phyloP scores from a whole-genome alignment of 106 monocot species.

The Chionographis japonica region DNA sequence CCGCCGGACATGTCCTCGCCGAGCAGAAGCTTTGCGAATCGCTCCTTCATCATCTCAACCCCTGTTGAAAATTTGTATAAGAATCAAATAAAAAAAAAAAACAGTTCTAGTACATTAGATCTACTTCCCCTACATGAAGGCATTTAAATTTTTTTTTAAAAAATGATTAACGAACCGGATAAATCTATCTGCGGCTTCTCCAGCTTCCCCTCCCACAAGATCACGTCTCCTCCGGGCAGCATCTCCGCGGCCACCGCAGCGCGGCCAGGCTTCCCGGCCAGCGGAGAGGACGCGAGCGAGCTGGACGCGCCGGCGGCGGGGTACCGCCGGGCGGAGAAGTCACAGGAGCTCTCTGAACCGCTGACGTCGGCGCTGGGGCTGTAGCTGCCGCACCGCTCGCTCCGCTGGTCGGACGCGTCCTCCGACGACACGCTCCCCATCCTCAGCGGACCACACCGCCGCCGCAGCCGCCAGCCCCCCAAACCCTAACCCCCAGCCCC shows the following conservation, averaged over 20 bases:
- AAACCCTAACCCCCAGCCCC: constrained; percentile 7
- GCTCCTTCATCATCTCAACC: constrained; percentile 97
- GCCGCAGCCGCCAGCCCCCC: neutral
- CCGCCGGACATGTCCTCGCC: constrained; percentile 99
- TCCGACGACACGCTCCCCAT: constrained; percentile 73
- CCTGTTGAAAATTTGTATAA: constrained; percentile 28
- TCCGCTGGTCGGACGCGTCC: constrained; percentile 46
- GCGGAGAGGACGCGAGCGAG: constrained; percentile 41
- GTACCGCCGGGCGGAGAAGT: constrained; percentile 23
- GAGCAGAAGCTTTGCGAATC: constrained; percentile 87
- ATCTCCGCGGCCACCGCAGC: neutral
- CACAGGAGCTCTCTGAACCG: constrained; percentile 70
- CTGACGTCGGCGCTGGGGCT: constrained; percentile 75
- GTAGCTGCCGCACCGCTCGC: constrained; percentile 65
- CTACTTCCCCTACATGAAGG: no score
- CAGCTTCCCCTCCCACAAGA: constrained; percentile 50
- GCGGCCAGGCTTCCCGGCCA: neutral
- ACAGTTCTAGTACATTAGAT: neutral
- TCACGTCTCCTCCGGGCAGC: constrained; percentile 10
- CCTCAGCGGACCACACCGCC: no score
- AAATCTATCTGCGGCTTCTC: constrained; percentile 40
- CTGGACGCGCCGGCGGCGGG: constrained; percentile 26
- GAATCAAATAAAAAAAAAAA: neutral
- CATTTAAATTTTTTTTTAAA: no score
- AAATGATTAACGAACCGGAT: constrained; percentile 28